Evolutionary conservation across 2,329 filamentous ascomycete species (phyloP).

Genomic region (Chalaropsis ovoidea): DNA sequence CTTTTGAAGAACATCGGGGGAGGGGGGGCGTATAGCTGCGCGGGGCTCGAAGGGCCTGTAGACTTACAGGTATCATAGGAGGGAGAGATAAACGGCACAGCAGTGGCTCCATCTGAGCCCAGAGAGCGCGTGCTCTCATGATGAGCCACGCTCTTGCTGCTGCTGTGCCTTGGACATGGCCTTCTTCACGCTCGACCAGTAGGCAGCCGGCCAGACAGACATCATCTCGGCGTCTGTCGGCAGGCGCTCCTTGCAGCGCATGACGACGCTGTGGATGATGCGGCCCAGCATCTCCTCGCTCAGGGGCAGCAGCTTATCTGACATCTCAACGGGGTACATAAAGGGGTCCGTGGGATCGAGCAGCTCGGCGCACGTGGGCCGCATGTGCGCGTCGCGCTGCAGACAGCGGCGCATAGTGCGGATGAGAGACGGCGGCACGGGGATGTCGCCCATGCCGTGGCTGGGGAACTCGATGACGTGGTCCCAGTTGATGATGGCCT

Average conservation of each 20-base stretch:
- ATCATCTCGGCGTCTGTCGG: conserved; percentile 49
- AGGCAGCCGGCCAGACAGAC: conserved; percentile 49
- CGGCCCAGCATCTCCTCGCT: conserved; percentile 52
- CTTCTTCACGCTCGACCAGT: conserved; percentile 51
- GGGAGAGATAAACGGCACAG: neutral
- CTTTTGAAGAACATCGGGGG: neutral
- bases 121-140: neutral
- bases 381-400: conserved; percentile 49
- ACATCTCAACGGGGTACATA: conserved; percentile 50
- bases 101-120: neutral
- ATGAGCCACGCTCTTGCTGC: conserved; percentile 12
- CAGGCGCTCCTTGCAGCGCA: conserved; percentile 48
- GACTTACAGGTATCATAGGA: too few relatives aligned
- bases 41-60: too few relatives aligned
- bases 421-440: conserved; percentile 50
- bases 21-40: too few relatives aligned
- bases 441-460: conserved; percentile 54
- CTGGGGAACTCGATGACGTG: conserved; percentile 63
- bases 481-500: conserved; percentile 72
- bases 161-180: conserved; percentile 32
- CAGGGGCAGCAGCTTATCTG: conserved; percentile 47
- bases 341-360: conserved; percentile 51
- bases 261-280: conserved; percentile 53
- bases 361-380: conserved; percentile 55
- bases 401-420: conserved; percentile 54